These are phyloP conservation scores for Fomes fomentarius DNA, from an alignment of 1,284 basidiomycete species.

Conservation along the genomic window DNA sequence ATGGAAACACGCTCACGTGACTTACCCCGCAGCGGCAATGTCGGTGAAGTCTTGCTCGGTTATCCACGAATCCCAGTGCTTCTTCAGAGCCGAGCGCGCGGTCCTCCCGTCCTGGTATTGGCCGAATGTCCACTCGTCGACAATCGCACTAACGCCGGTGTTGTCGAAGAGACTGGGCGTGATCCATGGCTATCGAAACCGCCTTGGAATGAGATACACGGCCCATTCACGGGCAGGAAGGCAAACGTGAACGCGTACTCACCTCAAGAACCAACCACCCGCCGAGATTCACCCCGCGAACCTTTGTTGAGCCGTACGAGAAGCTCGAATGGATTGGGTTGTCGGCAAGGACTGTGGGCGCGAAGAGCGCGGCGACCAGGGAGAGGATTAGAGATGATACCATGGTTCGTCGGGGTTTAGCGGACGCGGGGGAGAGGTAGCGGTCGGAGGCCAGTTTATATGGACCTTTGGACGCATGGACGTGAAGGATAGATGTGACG, in stretches of 20 bases:
- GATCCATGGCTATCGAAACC: constrained; percentile 71
- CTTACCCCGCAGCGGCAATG: constrained; percentile 76
- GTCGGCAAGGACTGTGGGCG: constrained; percentile 27
- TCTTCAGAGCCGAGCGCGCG: constrained; percentile 52
- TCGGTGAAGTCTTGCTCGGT: constrained; percentile 75
- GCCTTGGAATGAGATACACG: constrained; percentile 15
- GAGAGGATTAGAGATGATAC: too few species aligned
- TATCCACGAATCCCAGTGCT: constrained; percentile 84
- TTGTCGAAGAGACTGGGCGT: constrained; percentile 87
- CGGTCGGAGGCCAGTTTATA: too few species aligned
- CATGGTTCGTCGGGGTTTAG: too few species aligned
- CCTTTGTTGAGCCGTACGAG: constrained; percentile 58
- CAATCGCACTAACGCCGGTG: constrained; percentile 67
- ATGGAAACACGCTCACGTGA: constrained; percentile 26
- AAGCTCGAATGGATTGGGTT: constrained; percentile 45
- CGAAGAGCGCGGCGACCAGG: constrained; percentile 25
- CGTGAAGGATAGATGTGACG: too few species aligned
- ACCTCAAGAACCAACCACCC: constrained; percentile 85
- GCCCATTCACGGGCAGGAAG: background rate
- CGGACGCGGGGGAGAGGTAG: too few species aligned
- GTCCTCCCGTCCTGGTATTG: constrained; percentile 55
- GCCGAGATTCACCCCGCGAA: constrained; percentile 76
- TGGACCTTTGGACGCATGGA: too few species aligned
- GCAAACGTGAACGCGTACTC: constrained; percentile 14
- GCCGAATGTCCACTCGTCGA: constrained; percentile 90